Evolutionary conservation across 805 yeast genomes (phyloP).

Genomic region (Hermanozyma aechmeae): DNA sequence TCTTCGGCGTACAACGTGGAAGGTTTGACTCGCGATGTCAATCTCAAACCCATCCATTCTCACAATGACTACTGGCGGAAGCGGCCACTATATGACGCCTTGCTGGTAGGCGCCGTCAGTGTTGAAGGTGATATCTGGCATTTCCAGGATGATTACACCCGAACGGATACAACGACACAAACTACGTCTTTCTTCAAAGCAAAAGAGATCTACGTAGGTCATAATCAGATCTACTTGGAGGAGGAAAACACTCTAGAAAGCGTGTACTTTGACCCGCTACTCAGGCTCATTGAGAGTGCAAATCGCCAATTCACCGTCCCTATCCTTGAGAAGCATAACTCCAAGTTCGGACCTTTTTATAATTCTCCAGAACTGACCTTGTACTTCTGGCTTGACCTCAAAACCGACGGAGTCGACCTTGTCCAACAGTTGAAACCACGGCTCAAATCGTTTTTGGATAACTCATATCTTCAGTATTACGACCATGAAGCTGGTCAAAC

Average conservation of each 20-base stretch:
- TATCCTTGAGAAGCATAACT: slow-evolving; percentile 5
- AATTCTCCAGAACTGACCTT: slow-evolving; percentile 43
- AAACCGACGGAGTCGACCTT: slow-evolving; percentile 42
- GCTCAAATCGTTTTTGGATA: slow-evolving; percentile 38
- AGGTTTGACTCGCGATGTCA: slow-evolving; percentile 24
- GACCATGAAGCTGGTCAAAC: slow-evolving; percentile 20
- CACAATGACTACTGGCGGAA: slow-evolving; percentile 65
- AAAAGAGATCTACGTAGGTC: slow-evolving; percentile 51
- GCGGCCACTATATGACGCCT: slow-evolving; percentile 50
- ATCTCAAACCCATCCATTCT: slow-evolving; percentile 44
- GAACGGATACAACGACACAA: slow-evolving; percentile 16
- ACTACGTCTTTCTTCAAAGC: slow-evolving; percentile 11
- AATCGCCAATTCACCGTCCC: slow-evolving; percentile 26
- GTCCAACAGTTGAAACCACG: slow-evolving; percentile 36
- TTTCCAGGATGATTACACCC: slow-evolving; percentile 23
- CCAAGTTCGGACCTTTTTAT: slow-evolving; percentile 24
- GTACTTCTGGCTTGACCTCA: slow-evolving; percentile 56
- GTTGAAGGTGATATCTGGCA: slow-evolving; percentile 64
- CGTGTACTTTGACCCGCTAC: slow-evolving; percentile 48
- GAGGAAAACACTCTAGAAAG: slow-evolving; percentile 36
- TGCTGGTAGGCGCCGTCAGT: slow-evolving; percentile 44
- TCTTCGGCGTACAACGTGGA: slow-evolving; percentile 11
- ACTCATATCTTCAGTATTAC: slow-evolving; percentile 42
- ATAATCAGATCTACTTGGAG: slow-evolving; percentile 39
- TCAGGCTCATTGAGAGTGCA: slow-evolving; percentile 36